Conservation (phyloP, 2,329 filamentous ascomycete species). For the Fonsecaea erecta region DNA sequence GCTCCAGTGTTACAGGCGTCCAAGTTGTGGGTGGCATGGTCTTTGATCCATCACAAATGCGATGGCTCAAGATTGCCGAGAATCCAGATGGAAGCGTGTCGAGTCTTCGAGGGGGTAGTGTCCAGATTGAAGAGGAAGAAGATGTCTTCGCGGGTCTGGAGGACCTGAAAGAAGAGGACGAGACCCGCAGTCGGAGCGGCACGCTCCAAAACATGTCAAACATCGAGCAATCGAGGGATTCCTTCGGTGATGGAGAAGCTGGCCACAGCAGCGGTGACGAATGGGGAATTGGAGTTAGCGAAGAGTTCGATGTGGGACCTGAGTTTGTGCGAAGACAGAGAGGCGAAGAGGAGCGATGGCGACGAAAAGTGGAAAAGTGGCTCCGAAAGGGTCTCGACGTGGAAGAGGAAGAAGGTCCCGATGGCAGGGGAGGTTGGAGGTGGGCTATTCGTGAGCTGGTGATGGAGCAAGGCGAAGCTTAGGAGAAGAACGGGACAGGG, state of each 20-base stretch:
- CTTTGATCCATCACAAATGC: constrained; percentile 96
- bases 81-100: constrained; percentile 27
- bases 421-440: constrained; percentile 67
- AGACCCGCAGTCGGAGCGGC: constrained; percentile 34
- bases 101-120: constrained; percentile 42
- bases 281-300: constrained; percentile 87
- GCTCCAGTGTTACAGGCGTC: constrained; percentile 74
- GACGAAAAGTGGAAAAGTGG: constrained; percentile 86
- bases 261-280: constrained; percentile 56
- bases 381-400: constrained; percentile 52
- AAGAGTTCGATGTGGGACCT: constrained; percentile 96
- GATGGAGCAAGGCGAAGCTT: constrained; percentile 26
- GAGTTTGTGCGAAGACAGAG: constrained; percentile 88
- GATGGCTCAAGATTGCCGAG: constrained; percentile 80
- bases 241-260: constrained; percentile 36
- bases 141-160: constrained; percentile 95
- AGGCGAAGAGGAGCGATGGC: constrained; percentile 91
- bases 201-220: constrained; percentile 30
- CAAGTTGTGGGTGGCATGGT: constrained; percentile 98
- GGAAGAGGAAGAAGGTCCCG: constrained; percentile 54
- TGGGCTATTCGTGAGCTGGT: constrained; percentile 58
- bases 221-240: constrained; percentile 28
- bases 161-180: constrained; percentile 74
- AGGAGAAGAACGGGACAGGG: neutral
- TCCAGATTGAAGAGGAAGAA: constrained; percentile 81